phyloP scores from a whole-genome alignment of 352 stramenopile species.

The Phytophthora crassamura region DNA sequence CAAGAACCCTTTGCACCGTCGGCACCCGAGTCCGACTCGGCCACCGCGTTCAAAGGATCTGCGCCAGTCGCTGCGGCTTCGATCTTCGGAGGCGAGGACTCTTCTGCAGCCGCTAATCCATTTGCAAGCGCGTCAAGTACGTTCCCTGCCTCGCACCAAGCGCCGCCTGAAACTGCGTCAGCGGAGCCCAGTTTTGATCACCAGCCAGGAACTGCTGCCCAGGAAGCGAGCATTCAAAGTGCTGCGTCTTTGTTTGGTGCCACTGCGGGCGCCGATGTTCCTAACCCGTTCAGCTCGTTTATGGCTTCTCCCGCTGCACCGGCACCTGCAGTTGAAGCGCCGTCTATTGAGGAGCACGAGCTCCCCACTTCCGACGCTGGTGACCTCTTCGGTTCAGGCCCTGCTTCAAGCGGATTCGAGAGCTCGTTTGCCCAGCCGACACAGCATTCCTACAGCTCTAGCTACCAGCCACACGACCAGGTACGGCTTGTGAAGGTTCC shows the following conservation, averaged over 20 bases:
- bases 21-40: slow-evolving; percentile 30
- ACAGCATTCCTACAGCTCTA: slow-evolving; percentile 34
- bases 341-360: slow-evolving; percentile 48
- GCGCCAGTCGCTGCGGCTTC: slow-evolving; percentile 14
- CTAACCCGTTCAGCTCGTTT: slow-evolving; percentile 68
- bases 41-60: slow-evolving; percentile 24
- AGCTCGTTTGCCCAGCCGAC: slow-evolving; percentile 41
- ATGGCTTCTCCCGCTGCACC: slow-evolving; percentile 13
- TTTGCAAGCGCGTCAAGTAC: slow-evolving; percentile 45
- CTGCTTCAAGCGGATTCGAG: slow-evolving; percentile 38
- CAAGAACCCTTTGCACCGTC: slow-evolving; percentile 36
- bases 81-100: slow-evolving; percentile 35
- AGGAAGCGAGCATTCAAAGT: slow-evolving; percentile 42
- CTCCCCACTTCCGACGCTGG: slow-evolving; percentile 57
- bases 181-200: slow-evolving; percentile 19
- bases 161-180: slow-evolving; percentile 10
- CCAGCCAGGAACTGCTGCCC: slow-evolving; percentile 7
- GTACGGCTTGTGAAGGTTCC: slow-evolving; percentile 23
- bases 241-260: slow-evolving; percentile 71
- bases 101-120: slow-evolving; percentile 44
- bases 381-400: slow-evolving; percentile 60
- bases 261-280: slow-evolving; percentile 47
- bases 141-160: slow-evolving; percentile 38
- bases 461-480: slow-evolving; percentile 51
- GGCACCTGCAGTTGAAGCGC: slow-evolving; percentile 8